These are phyloP conservation scores for Candida taoyuanica DNA, from an alignment of 805 yeast genomes.

Conservation along the genomic window DNA sequence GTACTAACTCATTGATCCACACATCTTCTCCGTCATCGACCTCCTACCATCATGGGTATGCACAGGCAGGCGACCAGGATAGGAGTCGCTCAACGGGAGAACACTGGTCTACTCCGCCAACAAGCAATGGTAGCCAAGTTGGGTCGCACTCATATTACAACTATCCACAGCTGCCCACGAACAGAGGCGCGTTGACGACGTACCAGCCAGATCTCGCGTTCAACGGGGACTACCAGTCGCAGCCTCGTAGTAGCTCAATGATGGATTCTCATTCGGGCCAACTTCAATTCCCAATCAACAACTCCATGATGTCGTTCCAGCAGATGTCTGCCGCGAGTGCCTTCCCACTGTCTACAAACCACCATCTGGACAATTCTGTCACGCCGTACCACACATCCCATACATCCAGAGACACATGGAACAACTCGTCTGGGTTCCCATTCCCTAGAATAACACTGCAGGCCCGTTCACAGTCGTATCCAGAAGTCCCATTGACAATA, in stretches of 20 bases:
- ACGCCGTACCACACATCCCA: background rate
- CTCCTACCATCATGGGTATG: no score
- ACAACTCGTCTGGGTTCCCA: background rate
- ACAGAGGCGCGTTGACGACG: background rate
- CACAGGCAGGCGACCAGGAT: no score
- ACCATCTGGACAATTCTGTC: background rate
- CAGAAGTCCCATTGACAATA: slow-evolving; percentile 1
- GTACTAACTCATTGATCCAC: background rate
- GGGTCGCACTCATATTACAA: background rate
- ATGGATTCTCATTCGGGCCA: slow-evolving; percentile 1
- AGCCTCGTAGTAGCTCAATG: slow-evolving; percentile 1
- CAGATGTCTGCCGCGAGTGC: background rate
- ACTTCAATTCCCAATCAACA: slow-evolving; percentile 3
- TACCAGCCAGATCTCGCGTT: background rate
- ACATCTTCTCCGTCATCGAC: slow-evolving; percentile 1
- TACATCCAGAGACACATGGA: background rate
- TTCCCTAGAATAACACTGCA: background rate
- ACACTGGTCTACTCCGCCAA: slow-evolving; percentile 4
- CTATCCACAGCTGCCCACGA: background rate
- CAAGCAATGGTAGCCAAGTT: background rate
- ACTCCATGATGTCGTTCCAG: background rate
- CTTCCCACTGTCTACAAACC: background rate
- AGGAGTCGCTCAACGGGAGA: background rate
- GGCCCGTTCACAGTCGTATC: slow-evolving; percentile 1
- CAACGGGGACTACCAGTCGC: slow-evolving; percentile 1